A percentile compares a stretch with the other conserved stretches of the same genome.
phyloP scores from a whole-genome alignment of 1,139 yeast species.

The Kodamaea sp. region DNA sequence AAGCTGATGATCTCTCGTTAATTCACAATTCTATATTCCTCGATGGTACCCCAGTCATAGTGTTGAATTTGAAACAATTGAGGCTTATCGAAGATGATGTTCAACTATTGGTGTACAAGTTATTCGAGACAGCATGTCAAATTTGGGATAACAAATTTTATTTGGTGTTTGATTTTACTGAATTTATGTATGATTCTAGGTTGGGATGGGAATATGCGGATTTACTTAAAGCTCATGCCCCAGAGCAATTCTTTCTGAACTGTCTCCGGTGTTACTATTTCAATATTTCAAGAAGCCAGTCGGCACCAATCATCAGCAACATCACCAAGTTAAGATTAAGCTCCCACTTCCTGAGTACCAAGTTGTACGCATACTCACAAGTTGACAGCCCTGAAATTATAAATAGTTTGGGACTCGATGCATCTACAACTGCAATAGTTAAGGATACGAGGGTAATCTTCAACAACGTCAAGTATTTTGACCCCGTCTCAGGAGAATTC shows the following conservation, averaged over 20 bases:
- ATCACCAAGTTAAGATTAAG: constrained; percentile 20
- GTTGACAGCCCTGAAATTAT: constrained; percentile 52
- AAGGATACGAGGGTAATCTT: constrained; percentile 65
- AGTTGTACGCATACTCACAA: constrained; percentile 40
- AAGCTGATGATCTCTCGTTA: constrained; percentile 44
- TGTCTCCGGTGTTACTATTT: constrained; percentile 59
- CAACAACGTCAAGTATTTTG: constrained; percentile 55
- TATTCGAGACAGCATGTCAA: constrained; percentile 68
- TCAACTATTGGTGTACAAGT: constrained; percentile 58
- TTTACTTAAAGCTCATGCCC: constrained; percentile 42
- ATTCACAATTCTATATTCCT: constrained; percentile 65
- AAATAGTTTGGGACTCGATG: constrained; percentile 51
- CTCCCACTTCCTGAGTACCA: constrained; percentile 20
- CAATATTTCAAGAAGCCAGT: constrained; percentile 55
- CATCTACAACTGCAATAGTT: constrained; percentile 35
- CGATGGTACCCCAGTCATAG: constrained; percentile 74
- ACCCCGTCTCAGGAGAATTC: constrained; percentile 28
- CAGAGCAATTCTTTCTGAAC: constrained; percentile 53
- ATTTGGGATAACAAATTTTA: constrained; percentile 73
- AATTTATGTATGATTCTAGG: constrained; percentile 40
- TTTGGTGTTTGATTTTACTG: constrained; percentile 70
- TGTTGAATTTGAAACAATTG: constrained; percentile 51
- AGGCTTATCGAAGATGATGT: constrained; percentile 48
- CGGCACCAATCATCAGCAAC: constrained; percentile 33
- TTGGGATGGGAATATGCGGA: constrained; percentile 31